phyloP scores from a whole-genome alignment of 495 filamentous ascomycete species.

The Penicillium cinerascens region DNA sequence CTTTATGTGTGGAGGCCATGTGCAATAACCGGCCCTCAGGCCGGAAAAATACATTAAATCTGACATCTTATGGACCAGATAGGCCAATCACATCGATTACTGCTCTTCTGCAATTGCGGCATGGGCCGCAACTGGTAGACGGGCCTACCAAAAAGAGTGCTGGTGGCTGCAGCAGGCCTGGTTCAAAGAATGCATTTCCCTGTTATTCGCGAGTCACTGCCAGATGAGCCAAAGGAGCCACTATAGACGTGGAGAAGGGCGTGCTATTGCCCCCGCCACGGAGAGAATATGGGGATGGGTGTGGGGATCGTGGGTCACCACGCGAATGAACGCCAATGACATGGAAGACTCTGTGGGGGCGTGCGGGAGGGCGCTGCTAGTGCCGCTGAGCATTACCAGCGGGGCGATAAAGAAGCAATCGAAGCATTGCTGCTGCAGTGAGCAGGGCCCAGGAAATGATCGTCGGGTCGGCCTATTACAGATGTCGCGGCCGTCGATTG shows the following conservation, averaged over 20 bases:
- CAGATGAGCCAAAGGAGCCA: not conserved
- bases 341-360: not conserved
- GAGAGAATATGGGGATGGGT: constrained; percentile 11
- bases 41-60: not conserved
- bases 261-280: not conserved
- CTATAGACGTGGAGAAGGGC: not conserved
- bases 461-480: constrained; percentile 11
- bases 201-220: not conserved
- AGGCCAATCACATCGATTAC: not conserved
- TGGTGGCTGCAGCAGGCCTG: not conserved
- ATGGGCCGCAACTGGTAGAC: constrained; percentile 3
- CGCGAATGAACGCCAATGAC: constrained; percentile 9
- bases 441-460: constrained; percentile 8
- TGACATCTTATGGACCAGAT: not conserved
- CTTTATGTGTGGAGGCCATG: not conserved
- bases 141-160: not conserved
- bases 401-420: not conserved
- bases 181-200: not conserved
- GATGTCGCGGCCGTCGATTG: not conserved
- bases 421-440: constrained; percentile 3
- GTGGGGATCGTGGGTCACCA: constrained; percentile 11
- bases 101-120: not conserved
- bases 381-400: too few species aligned
- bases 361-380: not conserved
- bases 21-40: not conserved